Evolutionary conservation across 495 filamentous ascomycete species (phyloP), one percentile per base, ranked within the genome.

Genomic region (Aspergillus mulundensis): DNA sequence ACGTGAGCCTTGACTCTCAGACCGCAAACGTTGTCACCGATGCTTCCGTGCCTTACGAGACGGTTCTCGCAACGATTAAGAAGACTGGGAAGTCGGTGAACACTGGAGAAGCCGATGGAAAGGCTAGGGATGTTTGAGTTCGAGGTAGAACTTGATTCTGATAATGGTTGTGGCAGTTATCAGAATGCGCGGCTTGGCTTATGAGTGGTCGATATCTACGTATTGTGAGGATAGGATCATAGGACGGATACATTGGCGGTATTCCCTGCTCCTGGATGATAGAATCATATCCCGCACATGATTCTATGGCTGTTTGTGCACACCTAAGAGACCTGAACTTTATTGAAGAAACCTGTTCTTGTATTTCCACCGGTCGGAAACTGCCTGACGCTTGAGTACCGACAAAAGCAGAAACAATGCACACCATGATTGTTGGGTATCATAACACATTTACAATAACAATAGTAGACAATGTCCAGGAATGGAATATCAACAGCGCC

Each of bases 51-150:
- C 70, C 78, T 38, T 96, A 92, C 71, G 83, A 90, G 50, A 89
- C 84, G 21, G 90, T 98, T 42, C 81, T 96, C 49, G 81, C 83
- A 65, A 91, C 84, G 54, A 97, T 98, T 66, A 85, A 86, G 81
- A 97, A 97, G 83, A 97, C 94, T 2, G 92, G 91, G 28, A 98
- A 97, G 84, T 84, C 83, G 64, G 84, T 98, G 60, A 91, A 85
- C 59, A 81, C 74, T 20, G 89, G 84, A 19, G 82, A 88, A 80
- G 86, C 77, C 16, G 84, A 82, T 68, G 79, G 78, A 5, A 55
- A 67, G 55, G 46, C 52, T 3, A 71, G 65, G 66, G 54, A 28
- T 44, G 71, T 79, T 51, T 77, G 53, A 68, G 23, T 38, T n/a
- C n/a, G n/a, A n/a, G n/a, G n/a, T n/a, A n/a, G n/a, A 28, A 28